These are phyloP conservation scores for Pleurotus cornucopiae DNA, from an alignment of 768 basidiomycete species.

Conservation along the genomic window DNA sequence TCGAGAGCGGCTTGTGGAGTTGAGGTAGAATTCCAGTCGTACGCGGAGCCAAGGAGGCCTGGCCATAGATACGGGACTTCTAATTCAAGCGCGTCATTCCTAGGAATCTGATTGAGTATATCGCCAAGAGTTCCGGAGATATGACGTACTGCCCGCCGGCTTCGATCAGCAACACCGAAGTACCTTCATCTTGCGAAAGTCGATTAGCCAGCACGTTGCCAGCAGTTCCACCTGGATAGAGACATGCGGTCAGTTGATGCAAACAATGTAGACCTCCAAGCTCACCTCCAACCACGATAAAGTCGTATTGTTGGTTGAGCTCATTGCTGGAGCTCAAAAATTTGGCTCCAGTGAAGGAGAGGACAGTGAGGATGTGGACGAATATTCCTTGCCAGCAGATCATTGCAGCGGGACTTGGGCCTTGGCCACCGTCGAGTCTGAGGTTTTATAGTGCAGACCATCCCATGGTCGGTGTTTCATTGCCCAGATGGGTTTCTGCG, in stretches of 20 bases:
- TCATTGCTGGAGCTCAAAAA: neutral
- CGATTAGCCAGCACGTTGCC: slow-evolving; percentile 26
- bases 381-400: too few relatives aligned
- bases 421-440: too few relatives aligned
- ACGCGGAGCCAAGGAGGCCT: slow-evolving; percentile 11
- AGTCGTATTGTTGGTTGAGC: slow-evolving; percentile 5
- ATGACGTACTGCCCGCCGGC: slow-evolving; percentile 23
- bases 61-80: slow-evolving; percentile 14
- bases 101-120: too few relatives aligned
- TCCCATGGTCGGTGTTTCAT: too few relatives aligned
- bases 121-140: too few relatives aligned
- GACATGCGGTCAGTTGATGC: too few relatives aligned
- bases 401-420: too few relatives aligned
- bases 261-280: neutral
- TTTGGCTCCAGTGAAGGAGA: too few relatives aligned
- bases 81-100: neutral
- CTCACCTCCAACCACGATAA: slow-evolving; percentile 9
- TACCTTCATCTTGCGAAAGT: slow-evolving; percentile 20
- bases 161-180: slow-evolving; percentile 25
- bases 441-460: too few relatives aligned
- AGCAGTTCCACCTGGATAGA: slow-evolving; percentile 14
- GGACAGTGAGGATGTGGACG: too few relatives aligned
- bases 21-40: slow-evolving; percentile 31
- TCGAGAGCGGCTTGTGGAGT: slow-evolving; percentile 22
- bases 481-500: too few relatives aligned